Conservation (phyloP, 179 eudicot species). For the Amaranthus tricolor region DNA sequence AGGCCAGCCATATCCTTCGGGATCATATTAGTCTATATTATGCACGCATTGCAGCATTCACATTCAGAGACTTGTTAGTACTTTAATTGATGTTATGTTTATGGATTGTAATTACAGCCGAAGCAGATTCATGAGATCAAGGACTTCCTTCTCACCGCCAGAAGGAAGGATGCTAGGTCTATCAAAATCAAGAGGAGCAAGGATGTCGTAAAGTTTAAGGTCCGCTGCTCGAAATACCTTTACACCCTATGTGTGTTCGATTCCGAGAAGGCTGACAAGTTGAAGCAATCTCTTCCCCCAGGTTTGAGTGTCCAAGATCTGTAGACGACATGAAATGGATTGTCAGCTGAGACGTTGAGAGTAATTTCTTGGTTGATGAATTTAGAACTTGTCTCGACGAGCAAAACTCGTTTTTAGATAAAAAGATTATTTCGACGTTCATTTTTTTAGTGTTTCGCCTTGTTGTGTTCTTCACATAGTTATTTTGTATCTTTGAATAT, state of each 20-base stretch:
- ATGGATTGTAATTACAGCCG: slow-evolving; percentile 22
- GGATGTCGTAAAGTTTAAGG: slow-evolving; percentile 55
- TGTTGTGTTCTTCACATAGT: background rate
- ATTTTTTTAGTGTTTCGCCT: background rate
- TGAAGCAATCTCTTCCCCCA: slow-evolving; percentile 59
- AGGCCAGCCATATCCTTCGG: no score
- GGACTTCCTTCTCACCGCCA: slow-evolving; percentile 55
- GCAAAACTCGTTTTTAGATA: background rate
- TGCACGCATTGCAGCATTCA: no score
- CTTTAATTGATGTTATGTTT: background rate
- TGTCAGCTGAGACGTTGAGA: background rate
- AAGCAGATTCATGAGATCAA: slow-evolving; percentile 58
- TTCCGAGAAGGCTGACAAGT: slow-evolving; percentile 48
- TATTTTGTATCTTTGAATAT: no score
- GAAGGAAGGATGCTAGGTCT: slow-evolving; percentile 52
- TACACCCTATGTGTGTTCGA: slow-evolving; percentile 49
- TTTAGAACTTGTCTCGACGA: slow-evolving; percentile 12
- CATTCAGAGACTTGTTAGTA: no score
- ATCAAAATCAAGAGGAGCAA: slow-evolving; percentile 48
- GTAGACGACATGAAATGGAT: background rate
- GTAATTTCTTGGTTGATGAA: slow-evolving; percentile 1
- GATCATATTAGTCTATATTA: no score
- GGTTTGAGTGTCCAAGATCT: slow-evolving; percentile 49
- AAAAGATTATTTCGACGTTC: slow-evolving; percentile 9
- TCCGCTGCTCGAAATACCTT: slow-evolving; percentile 52